phyloP scores from a whole-genome alignment of 495 filamentous ascomycete species.

The Penicillium silybi region DNA sequence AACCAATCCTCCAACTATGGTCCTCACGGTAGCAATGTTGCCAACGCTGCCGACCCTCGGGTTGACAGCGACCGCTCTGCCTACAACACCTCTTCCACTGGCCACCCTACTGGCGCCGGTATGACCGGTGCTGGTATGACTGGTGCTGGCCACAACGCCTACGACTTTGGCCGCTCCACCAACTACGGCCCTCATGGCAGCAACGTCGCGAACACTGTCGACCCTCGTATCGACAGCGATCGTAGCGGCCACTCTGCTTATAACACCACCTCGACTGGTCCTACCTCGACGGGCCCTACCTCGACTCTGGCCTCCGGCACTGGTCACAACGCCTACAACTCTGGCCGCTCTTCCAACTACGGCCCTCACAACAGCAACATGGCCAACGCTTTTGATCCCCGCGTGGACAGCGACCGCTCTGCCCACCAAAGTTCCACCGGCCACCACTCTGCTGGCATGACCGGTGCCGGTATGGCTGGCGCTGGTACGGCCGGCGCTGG shows the following conservation, averaged over 20 bases:
- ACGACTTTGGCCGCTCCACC: too few relatives aligned
- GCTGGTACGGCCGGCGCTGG: slow-evolving; percentile 5
- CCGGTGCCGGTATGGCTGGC: slow-evolving; percentile 17
- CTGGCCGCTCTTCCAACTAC: slow-evolving; percentile 17
- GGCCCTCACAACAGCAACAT: slow-evolving; percentile 44
- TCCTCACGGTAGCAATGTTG: slow-evolving; percentile 18
- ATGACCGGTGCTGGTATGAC: not conserved
- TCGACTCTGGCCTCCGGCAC: slow-evolving; percentile 11
- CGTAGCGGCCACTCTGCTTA: too few relatives aligned
- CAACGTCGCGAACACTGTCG: too few relatives aligned
- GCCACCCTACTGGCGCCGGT: slow-evolving; percentile 11
- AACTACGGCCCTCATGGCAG: too few relatives aligned
- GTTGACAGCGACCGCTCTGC: slow-evolving; percentile 15
- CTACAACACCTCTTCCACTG: slow-evolving; percentile 3
- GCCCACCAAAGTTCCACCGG: not conserved
- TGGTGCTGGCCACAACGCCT: slow-evolving; percentile 1
- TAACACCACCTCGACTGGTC: too few relatives aligned
- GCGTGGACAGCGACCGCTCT: slow-evolving; percentile 32
- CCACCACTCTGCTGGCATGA: too few relatives aligned
- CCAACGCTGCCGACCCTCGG: slow-evolving; percentile 18
- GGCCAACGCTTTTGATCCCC: slow-evolving; percentile 46
- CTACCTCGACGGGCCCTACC: not conserved
- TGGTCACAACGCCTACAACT: slow-evolving; percentile 3
- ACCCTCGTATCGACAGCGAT: too few relatives aligned
- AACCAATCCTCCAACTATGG: slow-evolving; percentile 13